Conservation (phyloP, 2,329 filamentous ascomycete genomes). For the Alternaria infectoria region DNA sequence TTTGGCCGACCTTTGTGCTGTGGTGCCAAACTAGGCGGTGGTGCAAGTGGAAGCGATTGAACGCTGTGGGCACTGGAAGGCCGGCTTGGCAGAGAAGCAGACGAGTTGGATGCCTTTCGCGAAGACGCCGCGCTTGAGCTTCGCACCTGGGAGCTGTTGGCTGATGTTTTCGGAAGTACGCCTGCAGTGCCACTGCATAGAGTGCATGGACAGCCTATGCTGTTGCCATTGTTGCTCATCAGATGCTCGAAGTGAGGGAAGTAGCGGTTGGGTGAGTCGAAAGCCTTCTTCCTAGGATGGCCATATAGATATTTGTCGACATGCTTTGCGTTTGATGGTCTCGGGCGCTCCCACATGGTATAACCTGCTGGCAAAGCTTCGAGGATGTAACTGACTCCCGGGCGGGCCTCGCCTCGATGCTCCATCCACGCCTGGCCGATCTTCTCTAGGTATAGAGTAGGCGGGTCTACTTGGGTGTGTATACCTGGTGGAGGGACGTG, state of each 20-base stretch:
- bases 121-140: slow-evolving; percentile 15
- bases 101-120: background rate
- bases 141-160: slow-evolving; percentile 3
- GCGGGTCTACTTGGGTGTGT: slow-evolving; percentile 49
- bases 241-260: slow-evolving; percentile 64
- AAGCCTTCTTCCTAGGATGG: slow-evolving; percentile 58
- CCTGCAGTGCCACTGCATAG: slow-evolving; percentile 50
- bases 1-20: slow-evolving; percentile 30
- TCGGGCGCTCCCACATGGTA: slow-evolving; percentile 56
- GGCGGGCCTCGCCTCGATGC: slow-evolving; percentile 49
- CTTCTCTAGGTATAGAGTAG: slow-evolving; percentile 54
- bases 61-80: background rate
- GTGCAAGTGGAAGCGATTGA: too few species aligned
- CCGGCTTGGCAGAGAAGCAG: background rate
- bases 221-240: slow-evolving; percentile 55
- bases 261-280: slow-evolving; percentile 62
- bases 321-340: slow-evolving; percentile 49
- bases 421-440: slow-evolving; percentile 58
- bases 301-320: slow-evolving; percentile 64
- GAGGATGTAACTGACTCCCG: too few species aligned
- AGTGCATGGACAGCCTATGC: slow-evolving; percentile 57
- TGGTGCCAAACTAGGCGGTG: background rate
- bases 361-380: slow-evolving; percentile 63
- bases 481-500: slow-evolving; percentile 28
- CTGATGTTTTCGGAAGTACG: slow-evolving; percentile 18